phyloP scores from a whole-genome alignment of 345 rosid genomes.

The Hevea brasiliensis region DNA sequence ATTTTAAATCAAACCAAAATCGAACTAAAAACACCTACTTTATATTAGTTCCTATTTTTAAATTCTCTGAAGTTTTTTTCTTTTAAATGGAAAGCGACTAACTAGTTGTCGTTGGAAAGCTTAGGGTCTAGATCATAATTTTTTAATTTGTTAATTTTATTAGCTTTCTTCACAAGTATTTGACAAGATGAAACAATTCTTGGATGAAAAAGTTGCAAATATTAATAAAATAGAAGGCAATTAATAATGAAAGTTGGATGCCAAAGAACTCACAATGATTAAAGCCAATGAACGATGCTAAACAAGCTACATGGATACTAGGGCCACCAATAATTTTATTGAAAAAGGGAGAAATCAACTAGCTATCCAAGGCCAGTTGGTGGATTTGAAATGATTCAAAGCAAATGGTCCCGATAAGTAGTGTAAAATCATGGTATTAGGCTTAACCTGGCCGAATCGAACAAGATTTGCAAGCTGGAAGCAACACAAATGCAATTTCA shows the following conservation, averaged over 20 bases:
- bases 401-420: no score
- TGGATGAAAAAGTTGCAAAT: not conserved
- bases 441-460: not conserved
- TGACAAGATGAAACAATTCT: not conserved
- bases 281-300: not conserved
- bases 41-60: no score
- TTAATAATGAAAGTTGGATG: not conserved
- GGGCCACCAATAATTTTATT: not conserved
- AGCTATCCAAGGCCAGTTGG: slow-evolving; percentile 6
- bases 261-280: not conserved
- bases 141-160: no score
- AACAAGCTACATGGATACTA: not conserved
- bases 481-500: not conserved
- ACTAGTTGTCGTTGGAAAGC: no score
- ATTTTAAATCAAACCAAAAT: no score
- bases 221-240: not conserved
- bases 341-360: not conserved
- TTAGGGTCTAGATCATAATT: no score
- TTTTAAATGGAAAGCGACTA: no score
- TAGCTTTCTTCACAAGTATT: not conserved
- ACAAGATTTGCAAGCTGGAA: not conserved
- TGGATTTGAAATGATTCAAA: not conserved
- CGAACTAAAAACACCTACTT: no score
- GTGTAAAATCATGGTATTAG: not conserved
- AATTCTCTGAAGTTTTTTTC: no score